Base-by-base conservation (phyloP, 176 grass and related monocot genomes). In the Elymus sibiricus region DNA sequence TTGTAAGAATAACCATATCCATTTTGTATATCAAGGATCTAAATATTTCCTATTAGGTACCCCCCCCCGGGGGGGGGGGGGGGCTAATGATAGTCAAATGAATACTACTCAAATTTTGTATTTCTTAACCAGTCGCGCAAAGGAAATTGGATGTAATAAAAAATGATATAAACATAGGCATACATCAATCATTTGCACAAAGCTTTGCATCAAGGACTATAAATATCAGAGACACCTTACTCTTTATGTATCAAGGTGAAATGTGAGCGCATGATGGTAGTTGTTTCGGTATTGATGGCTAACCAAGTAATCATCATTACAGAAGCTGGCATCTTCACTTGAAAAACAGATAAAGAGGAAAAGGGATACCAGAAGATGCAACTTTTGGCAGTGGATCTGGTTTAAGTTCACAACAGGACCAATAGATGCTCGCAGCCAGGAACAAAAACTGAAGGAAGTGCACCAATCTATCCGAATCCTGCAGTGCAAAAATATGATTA, bases 401-500 rank as follows among this genome's bases (percentile, higher is more conserved):
- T 70, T 79, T 88, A 92, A 87, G 83, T 88, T 93, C 46, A 74
- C 56, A 80, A 64, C 31, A 64, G 81, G 87, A 80, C 27, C 28
- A 61, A 83, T 75, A 67, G 76, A 86, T 75, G 37, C 77, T 73
- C 58, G 5, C n/a, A 76, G 51, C 15, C 65, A 86, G 72, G 90
- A 94, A 89, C 82, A 88, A 64, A 94, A 84, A 47, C 77, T 93
- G 27, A 83, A 93, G 79, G 74, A 88, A 32, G 34, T 90, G 28
- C 43, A 79, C 42, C 77, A 83, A 26, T 85, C 76, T 43, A 93
- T 97, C 61, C 90, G 84, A n/a, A 60, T 79, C 32, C 80, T 88
- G 24, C 92, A 93, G 39, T 92, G 84, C 90, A 89, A 89, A 78
- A 94, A 87, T 80, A 86, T 89, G 51, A 78, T 97, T 34, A 86